These are phyloP conservation scores for Odontarrhena argentea DNA, from an alignment of 345 rosid genomes.

Conservation along the genomic window DNA sequence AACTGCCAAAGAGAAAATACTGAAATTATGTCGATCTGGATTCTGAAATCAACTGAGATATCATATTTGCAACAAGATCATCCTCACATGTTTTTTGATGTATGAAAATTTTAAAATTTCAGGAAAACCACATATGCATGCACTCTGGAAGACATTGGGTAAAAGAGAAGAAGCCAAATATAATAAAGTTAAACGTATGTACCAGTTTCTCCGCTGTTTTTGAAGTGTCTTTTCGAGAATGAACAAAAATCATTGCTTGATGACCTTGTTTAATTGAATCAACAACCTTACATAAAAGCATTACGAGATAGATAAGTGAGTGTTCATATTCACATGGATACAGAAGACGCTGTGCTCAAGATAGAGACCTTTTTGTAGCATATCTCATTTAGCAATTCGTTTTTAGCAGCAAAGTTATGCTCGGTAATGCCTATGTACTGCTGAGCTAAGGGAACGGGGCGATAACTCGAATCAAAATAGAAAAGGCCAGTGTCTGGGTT, in stretches of 20 bases:
- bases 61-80: slow-evolving; percentile 19
- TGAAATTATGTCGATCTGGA: slow-evolving; percentile 27
- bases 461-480: slow-evolving; percentile 96
- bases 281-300: slow-evolving; percentile 58
- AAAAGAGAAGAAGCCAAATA: slow-evolving; percentile 15
- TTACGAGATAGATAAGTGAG: slow-evolving; percentile 33
- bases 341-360: slow-evolving; percentile 18
- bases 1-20: slow-evolving; percentile 51
- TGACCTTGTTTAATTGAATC: slow-evolving; percentile 90
- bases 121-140: slow-evolving; percentile 26
- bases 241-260: slow-evolving; percentile 98
- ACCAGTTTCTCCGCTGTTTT: slow-evolving; percentile 96
- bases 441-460: slow-evolving; percentile 97
- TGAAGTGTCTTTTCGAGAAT: slow-evolving; percentile 94
- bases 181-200: slow-evolving; percentile 31
- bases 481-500: slow-evolving; percentile 89
- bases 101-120: slow-evolving; percentile 16
- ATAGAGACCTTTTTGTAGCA: slow-evolving; percentile 86
- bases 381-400: slow-evolving; percentile 80
- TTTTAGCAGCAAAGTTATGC: slow-evolving; percentile 82
- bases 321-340: slow-evolving; percentile 25
- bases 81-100: slow-evolving; percentile 17
- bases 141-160: slow-evolving; percentile 14
- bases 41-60: slow-evolving; percentile 15
- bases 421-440: slow-evolving; percentile 97